Evolutionary conservation across 371 early-diverging fungal genomes (phyloP), one percentile per base, ranked within the genome.

Genomic region (Smittium culicis): DNA sequence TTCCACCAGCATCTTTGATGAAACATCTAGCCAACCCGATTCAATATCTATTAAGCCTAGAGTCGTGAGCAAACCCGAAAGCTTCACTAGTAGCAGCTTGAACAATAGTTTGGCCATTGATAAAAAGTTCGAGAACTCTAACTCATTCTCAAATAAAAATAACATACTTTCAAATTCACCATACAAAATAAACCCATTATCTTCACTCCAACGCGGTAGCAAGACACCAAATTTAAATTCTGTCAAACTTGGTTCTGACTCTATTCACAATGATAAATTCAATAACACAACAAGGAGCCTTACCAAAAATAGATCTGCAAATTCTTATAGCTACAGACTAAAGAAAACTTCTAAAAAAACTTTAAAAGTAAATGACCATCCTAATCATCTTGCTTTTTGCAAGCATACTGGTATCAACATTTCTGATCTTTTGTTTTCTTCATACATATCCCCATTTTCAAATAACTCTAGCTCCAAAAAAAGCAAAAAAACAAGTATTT

Each of bases 391-490:
- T 16, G 65, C 69, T 65, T 77, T 77, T 54, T 64, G 77, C 29
- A 74, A 68, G 54, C 77, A 77, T 63, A 77, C 75, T 20, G 77
- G 77, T 1, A 77, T 77, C n/a, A 68, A 71, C 31, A 67, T 77
- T 25, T 35, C 68, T 35, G 77, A 77, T 54, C 69, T 77, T n/a
- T 61, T 77, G 34, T 77, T 77, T 61, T 77, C 77, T 1, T 77
- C 77, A 30, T 77, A 74, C 33, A 74, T 77, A 33, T 55, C 71
- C 55, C 78, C 59, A 45, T 45, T 68, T 24, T n/a, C 58, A 57
- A 11, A 57, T 20, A 45, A 45, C 20, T 20, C 45, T 20, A 45
- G 20, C 5, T 5, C 45, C 20, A 45, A 45, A 45, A 20, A 20
- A 5, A 11, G 11, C 5, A 5, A 20, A 45, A 45, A 20, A 45